Conservation (phyloP, 2,329 filamentous ascomycete species). For the Metarhizium album region DNA sequence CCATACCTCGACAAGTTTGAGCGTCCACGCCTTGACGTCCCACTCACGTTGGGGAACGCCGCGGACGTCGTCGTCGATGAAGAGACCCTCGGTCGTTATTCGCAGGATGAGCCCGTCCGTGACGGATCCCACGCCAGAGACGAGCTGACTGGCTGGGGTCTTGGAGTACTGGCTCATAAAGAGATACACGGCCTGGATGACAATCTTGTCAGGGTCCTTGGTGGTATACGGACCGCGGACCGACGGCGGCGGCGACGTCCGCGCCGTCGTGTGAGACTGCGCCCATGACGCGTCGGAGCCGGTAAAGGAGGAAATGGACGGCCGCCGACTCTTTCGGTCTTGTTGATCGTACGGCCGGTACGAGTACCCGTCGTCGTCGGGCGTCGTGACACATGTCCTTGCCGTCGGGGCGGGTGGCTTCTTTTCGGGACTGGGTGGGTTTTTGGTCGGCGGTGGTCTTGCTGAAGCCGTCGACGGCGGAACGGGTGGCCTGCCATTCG, state of each 20-base stretch:
- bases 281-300: slow-evolving; percentile 78
- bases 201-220: slow-evolving; percentile 89
- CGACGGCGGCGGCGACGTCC: slow-evolving; percentile 74
- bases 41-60: slow-evolving; percentile 91
- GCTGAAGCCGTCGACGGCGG: slow-evolving; percentile 16
- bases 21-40: slow-evolving; percentile 97
- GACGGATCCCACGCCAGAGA: slow-evolving; percentile 73
- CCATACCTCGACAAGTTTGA: slow-evolving; percentile 87
- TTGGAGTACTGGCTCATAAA: slow-evolving; percentile 85
- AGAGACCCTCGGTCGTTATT: slow-evolving; percentile 87
- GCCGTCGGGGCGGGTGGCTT: slow-evolving; percentile 38
- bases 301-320: slow-evolving; percentile 58
- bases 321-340: slow-evolving; percentile 44
- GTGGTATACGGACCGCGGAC: slow-evolving; percentile 71
- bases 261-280: slow-evolving; percentile 70
- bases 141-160: slow-evolving; percentile 81
- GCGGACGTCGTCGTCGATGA: slow-evolving; percentile 92
- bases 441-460: slow-evolving; percentile 17
- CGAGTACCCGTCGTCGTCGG: slow-evolving; percentile 58
- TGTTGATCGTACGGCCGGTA: slow-evolving; percentile 69
- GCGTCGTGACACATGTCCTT: slow-evolving; percentile 43
- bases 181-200: slow-evolving; percentile 84
- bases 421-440: slow-evolving; percentile 22
- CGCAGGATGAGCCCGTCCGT: slow-evolving; percentile 87
- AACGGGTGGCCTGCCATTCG: slow-evolving; percentile 43